Evolutionary conservation across 768 basidiomycete species (phyloP), one percentile per base, ranked within the genome.

Genomic region (Clitopilus passeckerianus): DNA sequence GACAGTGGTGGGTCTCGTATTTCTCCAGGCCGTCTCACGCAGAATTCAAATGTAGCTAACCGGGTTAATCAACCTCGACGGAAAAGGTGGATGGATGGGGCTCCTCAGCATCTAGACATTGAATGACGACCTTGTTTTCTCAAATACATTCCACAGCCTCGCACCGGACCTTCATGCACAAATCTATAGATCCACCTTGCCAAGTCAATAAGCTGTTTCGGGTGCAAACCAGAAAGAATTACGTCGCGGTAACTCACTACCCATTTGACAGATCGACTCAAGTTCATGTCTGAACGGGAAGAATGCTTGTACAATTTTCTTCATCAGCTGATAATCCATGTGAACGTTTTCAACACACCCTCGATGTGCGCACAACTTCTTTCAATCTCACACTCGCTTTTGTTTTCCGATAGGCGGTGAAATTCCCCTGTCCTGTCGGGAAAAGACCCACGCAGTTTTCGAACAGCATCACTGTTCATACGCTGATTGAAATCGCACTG

Each of bases 321-420:
- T 23, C 16, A 22, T 50, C 46, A 50, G 46, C 46, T 50, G 46
- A 50, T 50, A 9, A 18, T 50, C 15, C 46, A 50, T 50, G 46
- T 50, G 46, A 18, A 50, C 46, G 20, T 50, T 10, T 22, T 3
- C n/a, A 12, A 5, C 3, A 9, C 12, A 41, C 37, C 37, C 46
- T 50, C 46, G 20, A 9, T 50, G 46, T 50, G 46, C 22, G 46
- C 12, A n/a, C 7, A 50, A 10, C 46, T 23, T 18, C 46, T 50
- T 22, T 5, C 46, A 50, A 22, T 50, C 46, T 18, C 46, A 50
- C 46, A 50, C 46, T 50, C 46, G 64, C 46, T 68, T 71, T 46
- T 57, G 67, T 18, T 68, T 70, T 57, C 54, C 70, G 63, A 68
- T 70, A n/a, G 37, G 37, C 37, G 37, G 12, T 41, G 37, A 15